These are phyloP conservation scores for Syzygium grande DNA, from an alignment of 345 rosid species.

Conservation along the genomic window DNA sequence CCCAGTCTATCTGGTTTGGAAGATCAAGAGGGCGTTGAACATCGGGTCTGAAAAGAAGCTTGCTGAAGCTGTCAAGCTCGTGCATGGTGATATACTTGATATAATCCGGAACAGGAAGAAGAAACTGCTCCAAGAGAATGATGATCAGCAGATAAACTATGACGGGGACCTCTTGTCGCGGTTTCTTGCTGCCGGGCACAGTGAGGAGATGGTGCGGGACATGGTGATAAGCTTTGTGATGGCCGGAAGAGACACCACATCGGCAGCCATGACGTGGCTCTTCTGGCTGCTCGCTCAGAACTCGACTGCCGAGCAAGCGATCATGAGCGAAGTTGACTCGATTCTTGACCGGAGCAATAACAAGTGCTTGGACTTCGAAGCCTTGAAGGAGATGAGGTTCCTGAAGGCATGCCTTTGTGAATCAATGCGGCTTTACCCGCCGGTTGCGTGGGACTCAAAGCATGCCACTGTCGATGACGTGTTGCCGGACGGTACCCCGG, in stretches of 20 bases:
- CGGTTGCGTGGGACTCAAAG: slow-evolving; percentile 44
- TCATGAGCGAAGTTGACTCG: slow-evolving; percentile 22
- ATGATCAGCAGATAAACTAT: background rate
- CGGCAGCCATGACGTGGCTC: slow-evolving; percentile 48
- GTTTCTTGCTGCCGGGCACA: slow-evolving; percentile 31
- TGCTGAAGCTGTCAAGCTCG: slow-evolving; percentile 24
- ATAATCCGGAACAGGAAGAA: slow-evolving; percentile 31
- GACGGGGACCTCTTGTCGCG: slow-evolving; percentile 41
- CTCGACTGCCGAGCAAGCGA: slow-evolving; percentile 8
- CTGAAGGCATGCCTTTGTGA: slow-evolving; percentile 64
- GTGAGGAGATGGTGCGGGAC: slow-evolving; percentile 42
- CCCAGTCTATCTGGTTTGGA: slow-evolving; percentile 52
- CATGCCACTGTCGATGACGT: slow-evolving; percentile 32
- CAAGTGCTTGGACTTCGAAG: slow-evolving; percentile 16
- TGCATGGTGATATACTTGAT: slow-evolving; percentile 23
- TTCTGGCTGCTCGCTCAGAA: slow-evolving; percentile 46
- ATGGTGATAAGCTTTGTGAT: slow-evolving; percentile 38
- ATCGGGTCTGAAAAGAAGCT: slow-evolving; percentile 55
- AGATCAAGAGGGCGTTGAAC: slow-evolving; percentile 40
- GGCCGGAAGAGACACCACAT: slow-evolving; percentile 47
- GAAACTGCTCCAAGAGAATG: slow-evolving; percentile 3
- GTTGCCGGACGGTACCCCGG: slow-evolving; percentile 59
- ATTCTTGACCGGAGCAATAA: background rate
- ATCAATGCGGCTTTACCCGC: slow-evolving; percentile 62
- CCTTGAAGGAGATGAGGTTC: slow-evolving; percentile 44